Base-by-base conservation (phyloP, 2,329 filamentous ascomycete genomes). In the Curvularia sp. region DNA sequence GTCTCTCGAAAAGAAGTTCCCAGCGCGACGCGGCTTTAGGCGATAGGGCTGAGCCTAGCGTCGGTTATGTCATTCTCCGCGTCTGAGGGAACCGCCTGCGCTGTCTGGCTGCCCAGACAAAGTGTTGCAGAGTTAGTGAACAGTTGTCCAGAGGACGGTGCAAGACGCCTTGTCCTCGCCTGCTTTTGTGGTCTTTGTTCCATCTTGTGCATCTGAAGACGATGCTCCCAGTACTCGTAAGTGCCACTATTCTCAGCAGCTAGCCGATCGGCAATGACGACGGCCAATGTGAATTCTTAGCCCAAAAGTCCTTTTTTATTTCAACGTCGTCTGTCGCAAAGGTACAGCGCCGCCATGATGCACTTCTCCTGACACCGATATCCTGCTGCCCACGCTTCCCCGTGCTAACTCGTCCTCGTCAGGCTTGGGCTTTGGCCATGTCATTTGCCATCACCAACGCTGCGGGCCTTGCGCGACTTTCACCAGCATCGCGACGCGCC, bases 401-500 rank as follows among this genome's bases (percentile, higher is more conserved):
- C 55, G 48, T 58, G 64, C 71, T 75, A 60, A 76, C 62, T 53
- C 46, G 46, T 64, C 28, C 60, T 51, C 48, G 50, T 33, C 58
- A 74, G 71, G 67, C 67, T 61, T 73, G 66, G 74, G 74, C 72
- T 67, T 64, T 66, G 72, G 73, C 72, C 75, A 77, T 77, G 75
- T 72, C 72, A 65, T 66, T 71, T 68, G 72, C 73, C 47, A 70
- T 73, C 26, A 62, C 69, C 58, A 69, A 71, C 62, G 67, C 68
- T 44, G 64, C 68, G 49, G 58, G 60, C 61, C 49, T 64, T 55
- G 65, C 60, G 61, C 63, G 66, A 48, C 66, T 68, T 31, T 55
- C 65, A 58, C 52, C 55, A 49, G 46, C 58, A 56, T 65, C 72
- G 50, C 68, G 60, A 58, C 66, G 64, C 55, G 63, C 70, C 52